Percentiles rank a stretch among this genome's conserved stretches.
phyloP scores from a whole-genome alignment of 2,329 filamentous ascomycete genomes.

The Cryoendolithus antarcticus region DNA sequence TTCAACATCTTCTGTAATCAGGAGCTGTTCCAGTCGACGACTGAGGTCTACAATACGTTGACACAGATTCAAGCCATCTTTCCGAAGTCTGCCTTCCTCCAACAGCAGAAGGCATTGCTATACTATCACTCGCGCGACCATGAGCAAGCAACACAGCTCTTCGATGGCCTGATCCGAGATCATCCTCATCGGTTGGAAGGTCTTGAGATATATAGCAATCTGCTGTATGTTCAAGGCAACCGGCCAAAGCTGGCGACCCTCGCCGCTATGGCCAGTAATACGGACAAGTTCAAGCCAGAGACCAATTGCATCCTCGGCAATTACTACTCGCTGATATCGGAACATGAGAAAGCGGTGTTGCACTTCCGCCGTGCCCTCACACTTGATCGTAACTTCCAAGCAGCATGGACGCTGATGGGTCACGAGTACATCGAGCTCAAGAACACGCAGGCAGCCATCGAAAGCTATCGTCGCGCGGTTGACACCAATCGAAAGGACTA shows the following conservation, averaged over 20 bases:
- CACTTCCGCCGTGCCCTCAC: conserved; percentile 91
- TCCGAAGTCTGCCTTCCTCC: conserved; percentile 74
- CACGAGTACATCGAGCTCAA: conserved; percentile 98
- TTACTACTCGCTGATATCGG: conserved; percentile 86
- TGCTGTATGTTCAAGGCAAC: conserved; percentile 82
- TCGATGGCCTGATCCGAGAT: conserved; percentile 49
- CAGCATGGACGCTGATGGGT: conserved; percentile 96
- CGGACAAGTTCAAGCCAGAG: conserved; percentile 93
- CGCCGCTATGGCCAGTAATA: conserved; percentile 77
- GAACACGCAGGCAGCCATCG: conserved; percentile 94
- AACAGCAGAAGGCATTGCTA: conserved; percentile 78
- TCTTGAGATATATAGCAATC: conserved; percentile 93
- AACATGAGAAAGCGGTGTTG: conserved; percentile 95
- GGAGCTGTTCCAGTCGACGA: conserved; percentile 78
- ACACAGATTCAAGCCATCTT: conserved; percentile 74
- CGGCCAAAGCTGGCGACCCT: conserved; percentile 85
- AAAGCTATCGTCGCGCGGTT: conserved; percentile 88
- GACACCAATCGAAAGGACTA: conserved; percentile 95
- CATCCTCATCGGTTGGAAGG: conserved; percentile 66
- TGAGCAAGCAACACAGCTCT: conserved; percentile 38
- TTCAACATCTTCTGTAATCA: conserved; percentile 87
- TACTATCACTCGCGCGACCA: conserved; percentile 81
- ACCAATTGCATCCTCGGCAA: conserved; percentile 96
- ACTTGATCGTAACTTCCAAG: conserved; percentile 78
- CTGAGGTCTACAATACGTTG: conserved; percentile 60